Percentiles rank a stretch among this genome's conserved stretches.
Evolutionary conservation across 352 stramenopile genomes (phyloP).

Genomic region (Halophytophthora polymorphica): DNA sequence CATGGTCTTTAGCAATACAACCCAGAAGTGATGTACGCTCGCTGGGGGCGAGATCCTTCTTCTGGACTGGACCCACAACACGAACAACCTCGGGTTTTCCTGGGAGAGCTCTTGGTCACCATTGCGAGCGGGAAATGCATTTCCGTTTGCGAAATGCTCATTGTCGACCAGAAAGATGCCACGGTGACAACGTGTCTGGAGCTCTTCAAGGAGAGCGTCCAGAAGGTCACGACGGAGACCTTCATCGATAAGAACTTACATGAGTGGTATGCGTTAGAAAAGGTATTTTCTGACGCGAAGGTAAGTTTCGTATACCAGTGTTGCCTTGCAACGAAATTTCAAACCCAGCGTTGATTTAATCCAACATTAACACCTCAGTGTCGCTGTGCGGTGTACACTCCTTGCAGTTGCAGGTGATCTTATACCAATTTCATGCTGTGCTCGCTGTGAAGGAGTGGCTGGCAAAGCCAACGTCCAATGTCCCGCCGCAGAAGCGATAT

Average conservation of each 20-base stretch:
- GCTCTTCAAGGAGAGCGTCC: slow-evolving; percentile 6
- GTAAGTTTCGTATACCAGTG: too few species aligned
- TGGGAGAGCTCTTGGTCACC: too few species aligned
- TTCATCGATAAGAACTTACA: slow-evolving; percentile 25
- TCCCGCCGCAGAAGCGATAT: too few species aligned
- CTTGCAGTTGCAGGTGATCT: slow-evolving; percentile 2
- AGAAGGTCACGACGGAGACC: slow-evolving; percentile 2
- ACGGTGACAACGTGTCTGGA: slow-evolving; percentile 10
- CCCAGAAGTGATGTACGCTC: neutral
- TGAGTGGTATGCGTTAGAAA: slow-evolving; percentile 7
- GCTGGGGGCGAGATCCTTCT: neutral
- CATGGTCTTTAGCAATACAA: neutral
- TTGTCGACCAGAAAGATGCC: slow-evolving; percentile 6
- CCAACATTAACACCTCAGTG: too few species aligned
- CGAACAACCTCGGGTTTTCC: neutral
- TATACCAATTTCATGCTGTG: slow-evolving; percentile 18
- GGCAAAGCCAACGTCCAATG: neutral
- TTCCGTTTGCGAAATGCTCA: slow-evolving; percentile 20
- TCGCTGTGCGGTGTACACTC: neutral
- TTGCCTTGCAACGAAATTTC: too few species aligned
- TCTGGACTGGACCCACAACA: slow-evolving; percentile 9
- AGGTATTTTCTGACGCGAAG: slow-evolving; percentile 3
- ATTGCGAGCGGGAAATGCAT: too few species aligned
- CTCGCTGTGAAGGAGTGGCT: neutral
- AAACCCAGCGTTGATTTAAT: too few species aligned